phyloP scores from a whole-genome alignment of 1,139 yeast genomes.

The Scheffersomyces parashehatae region DNA sequence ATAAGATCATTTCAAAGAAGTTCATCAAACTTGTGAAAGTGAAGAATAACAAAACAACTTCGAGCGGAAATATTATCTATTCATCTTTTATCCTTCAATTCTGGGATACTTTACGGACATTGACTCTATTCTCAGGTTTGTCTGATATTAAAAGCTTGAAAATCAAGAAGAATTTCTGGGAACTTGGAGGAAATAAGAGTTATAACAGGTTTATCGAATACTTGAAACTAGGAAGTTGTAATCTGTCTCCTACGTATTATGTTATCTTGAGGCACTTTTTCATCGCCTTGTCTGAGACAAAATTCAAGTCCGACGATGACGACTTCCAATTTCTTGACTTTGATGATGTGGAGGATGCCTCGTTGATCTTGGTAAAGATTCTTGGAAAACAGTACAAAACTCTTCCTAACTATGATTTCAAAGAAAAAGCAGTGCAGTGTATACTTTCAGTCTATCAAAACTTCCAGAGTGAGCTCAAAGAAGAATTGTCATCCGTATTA shows the following conservation, averaged over 20 bases:
- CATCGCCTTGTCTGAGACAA: slow-evolving; percentile 11
- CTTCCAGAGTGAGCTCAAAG: slow-evolving; percentile 7
- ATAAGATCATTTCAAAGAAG: slow-evolving; percentile 50
- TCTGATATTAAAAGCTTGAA: slow-evolving; percentile 16
- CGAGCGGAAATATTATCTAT: slow-evolving; percentile 39
- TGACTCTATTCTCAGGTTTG: slow-evolving; percentile 33
- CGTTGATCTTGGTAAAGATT: slow-evolving; percentile 15
- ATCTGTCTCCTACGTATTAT: slow-evolving; percentile 54
- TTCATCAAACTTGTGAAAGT: slow-evolving; percentile 54
- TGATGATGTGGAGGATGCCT: slow-evolving; percentile 18
- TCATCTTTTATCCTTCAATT: slow-evolving; percentile 50
- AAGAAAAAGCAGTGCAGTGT: slow-evolving; percentile 22
- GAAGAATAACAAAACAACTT: slow-evolving; percentile 20
- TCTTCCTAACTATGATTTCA: slow-evolving; percentile 18
- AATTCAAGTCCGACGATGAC: slow-evolving; percentile 6
- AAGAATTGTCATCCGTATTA: neutral
- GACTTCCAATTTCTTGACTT: slow-evolving; percentile 21
- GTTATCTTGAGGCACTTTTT: slow-evolving; percentile 24
- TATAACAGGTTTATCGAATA: slow-evolving; percentile 43
- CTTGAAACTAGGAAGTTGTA: slow-evolving; percentile 53
- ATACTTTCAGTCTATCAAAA: slow-evolving; percentile 13
- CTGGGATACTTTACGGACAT: slow-evolving; percentile 43
- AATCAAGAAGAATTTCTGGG: slow-evolving; percentile 53
- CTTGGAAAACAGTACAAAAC: slow-evolving; percentile 19
- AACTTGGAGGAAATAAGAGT: slow-evolving; percentile 45